phyloP scores from a whole-genome alignment of 352 stramenopile genomes.

The Globisporangium okanoganense region DNA sequence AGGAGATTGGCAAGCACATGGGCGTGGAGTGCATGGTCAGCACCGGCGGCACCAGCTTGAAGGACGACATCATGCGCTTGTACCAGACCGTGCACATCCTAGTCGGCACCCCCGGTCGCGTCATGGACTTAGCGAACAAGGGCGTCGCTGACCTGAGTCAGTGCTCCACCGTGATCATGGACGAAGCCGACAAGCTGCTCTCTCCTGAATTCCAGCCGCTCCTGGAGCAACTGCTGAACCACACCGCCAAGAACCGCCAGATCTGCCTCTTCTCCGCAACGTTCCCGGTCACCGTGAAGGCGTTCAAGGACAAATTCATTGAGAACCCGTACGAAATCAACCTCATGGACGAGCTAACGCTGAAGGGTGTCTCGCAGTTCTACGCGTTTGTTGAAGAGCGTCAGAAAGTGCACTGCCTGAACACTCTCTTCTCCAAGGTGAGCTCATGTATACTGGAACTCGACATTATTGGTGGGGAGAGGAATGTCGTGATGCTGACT shows the following conservation, averaged over 20 bases:
- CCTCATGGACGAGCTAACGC: constrained; percentile 99
- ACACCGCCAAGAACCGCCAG: constrained; percentile 92
- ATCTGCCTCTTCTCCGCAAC: constrained; percentile 99
- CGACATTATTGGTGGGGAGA: not conserved
- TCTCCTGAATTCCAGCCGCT: constrained; percentile 98
- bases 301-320: constrained; percentile 98
- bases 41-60: constrained; percentile 97
- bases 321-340: constrained; percentile 99
- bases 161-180: constrained; percentile 98
- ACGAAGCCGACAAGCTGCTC: constrained; percentile 99
- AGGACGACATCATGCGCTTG: constrained; percentile 99
- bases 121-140: constrained; percentile 98
- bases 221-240: constrained; percentile 97
- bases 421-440: constrained; percentile 98
- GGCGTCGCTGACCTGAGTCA: constrained; percentile 96
- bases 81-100: constrained; percentile 99
- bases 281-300: constrained; percentile 99
- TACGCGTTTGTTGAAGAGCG: constrained; percentile 99
- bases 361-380: constrained; percentile 99
- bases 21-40: constrained; percentile 97
- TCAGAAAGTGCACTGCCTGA: constrained; percentile 99
- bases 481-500: not conserved
- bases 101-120: constrained; percentile 97
- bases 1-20: constrained; percentile 98
- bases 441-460: no score